Evolutionary conservation across 441 rosid species (phyloP), one percentile per base, ranked within the genome.

Genomic region (Manihot esculenta): DNA sequence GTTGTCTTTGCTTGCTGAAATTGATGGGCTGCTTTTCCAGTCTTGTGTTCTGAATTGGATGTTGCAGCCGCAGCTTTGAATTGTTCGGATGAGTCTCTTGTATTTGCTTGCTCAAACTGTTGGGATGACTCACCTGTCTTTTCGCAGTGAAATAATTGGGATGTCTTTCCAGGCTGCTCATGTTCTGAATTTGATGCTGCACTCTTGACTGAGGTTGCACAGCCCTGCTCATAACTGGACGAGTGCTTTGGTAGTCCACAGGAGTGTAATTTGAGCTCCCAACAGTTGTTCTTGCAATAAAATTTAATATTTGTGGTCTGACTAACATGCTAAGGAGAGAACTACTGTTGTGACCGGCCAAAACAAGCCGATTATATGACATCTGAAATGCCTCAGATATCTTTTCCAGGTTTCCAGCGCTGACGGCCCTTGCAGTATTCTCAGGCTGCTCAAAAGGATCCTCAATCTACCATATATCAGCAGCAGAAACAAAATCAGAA

Each of bases 391-490:
- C 89, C 73, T 82, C 86, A 6, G 88, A 79, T 77, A 95, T 88
- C 75, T 71, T 84, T 14, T 27, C 63, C 80, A 94, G 75, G 74
- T 85, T 84, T 70, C 64, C 77, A 42, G 81, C 76, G 49, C 81
- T 77, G 5, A 94, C 96, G 33, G 87, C 80, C 67, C 98, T 84
- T 17, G 97, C 94, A 62, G 89, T 65, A 75, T 92, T 94, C 79
- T 82, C 87, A 9, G 93, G 92, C 78, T 86, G 97, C 84, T 92
- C 96, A 30, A 90, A 88, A 30, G 98, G 99, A 82, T 94, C 99
- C 84, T 94, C 99, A 58, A 92, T 79, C 98, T 94, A 75, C 65
- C 60, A 75, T 66, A 58, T 57, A 74, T 33, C 53, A 78, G 56
- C 64, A 69, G 18, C 7, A 20, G 7, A 42, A 21, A 74, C 26